Evolutionary conservation across 2,329 filamentous ascomycete genomes (phyloP).

Genomic region (Didymosphaeria variabile): DNA sequence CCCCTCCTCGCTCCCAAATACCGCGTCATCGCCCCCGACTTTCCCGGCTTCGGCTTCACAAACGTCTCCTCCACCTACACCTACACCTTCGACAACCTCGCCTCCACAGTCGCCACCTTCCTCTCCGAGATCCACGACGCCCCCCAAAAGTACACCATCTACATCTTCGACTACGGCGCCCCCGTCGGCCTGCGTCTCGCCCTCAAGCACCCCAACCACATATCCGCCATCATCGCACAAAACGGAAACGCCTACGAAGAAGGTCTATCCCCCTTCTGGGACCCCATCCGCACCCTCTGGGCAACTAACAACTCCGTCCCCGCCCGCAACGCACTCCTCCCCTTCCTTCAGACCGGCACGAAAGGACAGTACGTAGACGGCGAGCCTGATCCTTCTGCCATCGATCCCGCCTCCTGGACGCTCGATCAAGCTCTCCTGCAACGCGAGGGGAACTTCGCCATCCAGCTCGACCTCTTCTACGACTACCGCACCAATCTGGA

Average conservation of each 20-base stretch:
- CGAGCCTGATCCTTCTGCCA: constrained; percentile 39
- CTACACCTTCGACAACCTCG: constrained; percentile 65
- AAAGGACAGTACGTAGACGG: constrained; percentile 59
- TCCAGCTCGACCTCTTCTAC: constrained; percentile 66
- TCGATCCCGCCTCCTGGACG: constrained; percentile 58
- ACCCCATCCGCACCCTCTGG: constrained; percentile 59
- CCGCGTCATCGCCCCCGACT: constrained; percentile 64
- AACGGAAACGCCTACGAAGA: constrained; percentile 70
- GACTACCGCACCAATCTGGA: constrained; percentile 66
- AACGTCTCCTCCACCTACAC: constrained; percentile 54
- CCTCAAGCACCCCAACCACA: constrained; percentile 56
- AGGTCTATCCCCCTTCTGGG: constrained; percentile 63
- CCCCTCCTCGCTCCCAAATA: constrained; percentile 54
- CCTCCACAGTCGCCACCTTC: constrained; percentile 60
- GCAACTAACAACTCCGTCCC: constrained; percentile 31
- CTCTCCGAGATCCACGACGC: constrained; percentile 57
- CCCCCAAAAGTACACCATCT: constrained; percentile 59
- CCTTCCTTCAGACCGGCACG: constrained; percentile 28
- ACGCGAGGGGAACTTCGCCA: constrained; percentile 59
- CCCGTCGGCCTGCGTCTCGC: constrained; percentile 65
- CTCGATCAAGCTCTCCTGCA: constrained; percentile 64
- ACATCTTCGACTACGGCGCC: constrained; percentile 71
- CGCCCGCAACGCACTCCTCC: constrained; percentile 26
- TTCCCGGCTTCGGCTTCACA: constrained; percentile 69
- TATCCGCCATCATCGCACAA: constrained; percentile 65